Conservation (phyloP, 1,284 basidiomycete genomes). For the Cutaneotrichosporon arboriforme region DNA sequence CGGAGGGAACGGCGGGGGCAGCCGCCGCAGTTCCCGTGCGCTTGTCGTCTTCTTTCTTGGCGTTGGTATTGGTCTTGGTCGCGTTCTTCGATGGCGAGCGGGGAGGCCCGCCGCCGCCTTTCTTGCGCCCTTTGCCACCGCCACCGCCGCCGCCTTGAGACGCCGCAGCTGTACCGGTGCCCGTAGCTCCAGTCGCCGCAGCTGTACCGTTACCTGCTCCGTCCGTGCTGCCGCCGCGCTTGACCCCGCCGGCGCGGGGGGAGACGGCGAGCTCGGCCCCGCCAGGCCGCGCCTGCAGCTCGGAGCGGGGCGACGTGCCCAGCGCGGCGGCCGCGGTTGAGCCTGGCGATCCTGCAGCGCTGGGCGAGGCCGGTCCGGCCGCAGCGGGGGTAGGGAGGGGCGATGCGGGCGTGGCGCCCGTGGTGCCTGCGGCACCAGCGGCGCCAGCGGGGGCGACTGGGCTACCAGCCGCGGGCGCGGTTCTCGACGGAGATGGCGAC, state of each 20-base stretch:
- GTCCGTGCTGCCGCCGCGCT: not conserved
- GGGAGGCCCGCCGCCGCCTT: not conserved
- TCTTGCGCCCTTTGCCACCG: not conserved
- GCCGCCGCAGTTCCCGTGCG: not conserved
- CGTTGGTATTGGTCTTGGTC: not conserved
- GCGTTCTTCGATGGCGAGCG: conserved; percentile 2
- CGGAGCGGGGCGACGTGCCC: not conserved
- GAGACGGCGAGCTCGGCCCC: not conserved
- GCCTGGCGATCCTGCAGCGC: not conserved
- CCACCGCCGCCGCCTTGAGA: too few relatives aligned
- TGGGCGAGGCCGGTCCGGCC: not conserved
- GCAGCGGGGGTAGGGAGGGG: not conserved
- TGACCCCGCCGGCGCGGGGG: not conserved
- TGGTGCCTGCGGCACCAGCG: too few relatives aligned
- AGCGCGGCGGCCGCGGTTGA: not conserved
- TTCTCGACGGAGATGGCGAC: not conserved
- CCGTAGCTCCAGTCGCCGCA: too few relatives aligned
- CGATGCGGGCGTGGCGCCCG: too few relatives aligned
- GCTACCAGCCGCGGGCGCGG: too few relatives aligned
- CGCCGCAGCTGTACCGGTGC: too few relatives aligned
- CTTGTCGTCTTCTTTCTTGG: not conserved
- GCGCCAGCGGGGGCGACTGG: too few relatives aligned
- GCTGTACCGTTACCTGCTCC: not conserved
- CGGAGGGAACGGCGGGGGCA: too few relatives aligned
- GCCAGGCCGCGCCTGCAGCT: not conserved